Evolutionary conservation across 2,329 filamentous ascomycete genomes (phyloP).

Genomic region (Aspergillus luchuensis): DNA sequence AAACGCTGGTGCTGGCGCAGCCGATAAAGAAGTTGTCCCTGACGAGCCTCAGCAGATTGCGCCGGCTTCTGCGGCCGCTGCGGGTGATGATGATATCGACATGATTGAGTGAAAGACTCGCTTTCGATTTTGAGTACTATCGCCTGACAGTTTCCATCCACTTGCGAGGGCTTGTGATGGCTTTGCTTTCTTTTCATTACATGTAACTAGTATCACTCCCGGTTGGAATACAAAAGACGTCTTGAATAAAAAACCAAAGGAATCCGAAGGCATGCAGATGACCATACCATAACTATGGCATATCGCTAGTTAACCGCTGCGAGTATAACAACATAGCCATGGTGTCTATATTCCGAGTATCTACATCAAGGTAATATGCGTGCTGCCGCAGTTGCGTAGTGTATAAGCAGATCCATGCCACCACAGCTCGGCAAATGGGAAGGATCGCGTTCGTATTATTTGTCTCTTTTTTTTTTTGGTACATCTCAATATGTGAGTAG

Average conservation of each 20-base stretch:
- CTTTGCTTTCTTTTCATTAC: background rate
- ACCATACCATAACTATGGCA: background rate
- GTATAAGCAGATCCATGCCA: no score
- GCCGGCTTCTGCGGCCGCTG: slow-evolving; percentile 36
- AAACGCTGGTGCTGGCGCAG: slow-evolving; percentile 41
- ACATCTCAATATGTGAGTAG: background rate
- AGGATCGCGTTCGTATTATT: background rate
- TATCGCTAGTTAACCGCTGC: background rate
- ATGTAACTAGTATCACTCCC: background rate
- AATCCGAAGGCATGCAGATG: no score
- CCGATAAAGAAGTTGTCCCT: slow-evolving; percentile 34
- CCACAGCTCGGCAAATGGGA: background rate
- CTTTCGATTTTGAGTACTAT: background rate
- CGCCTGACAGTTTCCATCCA: background rate
- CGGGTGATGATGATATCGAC: slow-evolving; percentile 62
- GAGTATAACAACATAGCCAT: no score
- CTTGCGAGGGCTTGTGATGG: background rate
- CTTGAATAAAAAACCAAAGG: no score
- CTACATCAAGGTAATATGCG: no score
- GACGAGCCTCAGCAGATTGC: slow-evolving; percentile 28
- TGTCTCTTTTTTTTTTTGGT: background rate
- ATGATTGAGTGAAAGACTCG: slow-evolving; percentile 64
- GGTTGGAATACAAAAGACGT: background rate
- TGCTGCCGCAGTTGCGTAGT: no score
- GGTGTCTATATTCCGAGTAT: no score